Evolutionary conservation across 768 basidiomycete species (phyloP).

Genomic region (Xanthoconium stramineum): DNA sequence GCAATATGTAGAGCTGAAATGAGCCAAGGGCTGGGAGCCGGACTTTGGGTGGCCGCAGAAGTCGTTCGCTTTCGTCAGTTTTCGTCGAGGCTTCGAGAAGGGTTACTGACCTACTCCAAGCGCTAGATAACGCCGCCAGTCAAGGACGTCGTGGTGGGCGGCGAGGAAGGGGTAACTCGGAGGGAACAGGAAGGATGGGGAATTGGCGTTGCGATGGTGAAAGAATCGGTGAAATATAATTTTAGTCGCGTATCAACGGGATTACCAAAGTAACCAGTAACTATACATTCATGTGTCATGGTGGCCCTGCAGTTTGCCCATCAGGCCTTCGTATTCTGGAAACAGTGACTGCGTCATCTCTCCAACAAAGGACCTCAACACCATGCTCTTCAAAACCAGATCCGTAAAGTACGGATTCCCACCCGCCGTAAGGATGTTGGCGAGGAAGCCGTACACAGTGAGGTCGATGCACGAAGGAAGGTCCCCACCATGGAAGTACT

Average conservation of each 20-base stretch:
- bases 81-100: neutral
- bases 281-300: too few species aligned
- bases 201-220: constrained; percentile 15
- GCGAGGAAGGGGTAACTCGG: neutral
- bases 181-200: neutral
- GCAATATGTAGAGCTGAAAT: neutral
- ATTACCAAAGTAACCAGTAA: neutral
- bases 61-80: constrained; percentile 21
- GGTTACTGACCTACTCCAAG: too few species aligned
- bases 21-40: constrained; percentile 2
- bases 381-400: constrained; percentile 20
- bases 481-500: constrained; percentile 27
- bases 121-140: constrained; percentile 7
- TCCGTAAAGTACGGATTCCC: constrained; percentile 28
- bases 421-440: constrained; percentile 22
- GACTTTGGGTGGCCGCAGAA: constrained; percentile 4
- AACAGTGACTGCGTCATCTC: constrained; percentile 26
- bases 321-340: constrained; percentile 25
- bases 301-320: constrained; percentile 7
- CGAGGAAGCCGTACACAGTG: constrained; percentile 29
- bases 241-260: too few species aligned
- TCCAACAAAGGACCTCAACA: constrained; percentile 17
- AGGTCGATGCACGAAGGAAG: constrained; percentile 30
- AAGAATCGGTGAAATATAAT: neutral
- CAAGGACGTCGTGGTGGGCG: constrained; percentile 7